Base-by-base conservation (phyloP, 371 early-diverging fungal species). In the Zopfochytrium polystomum region DNA sequence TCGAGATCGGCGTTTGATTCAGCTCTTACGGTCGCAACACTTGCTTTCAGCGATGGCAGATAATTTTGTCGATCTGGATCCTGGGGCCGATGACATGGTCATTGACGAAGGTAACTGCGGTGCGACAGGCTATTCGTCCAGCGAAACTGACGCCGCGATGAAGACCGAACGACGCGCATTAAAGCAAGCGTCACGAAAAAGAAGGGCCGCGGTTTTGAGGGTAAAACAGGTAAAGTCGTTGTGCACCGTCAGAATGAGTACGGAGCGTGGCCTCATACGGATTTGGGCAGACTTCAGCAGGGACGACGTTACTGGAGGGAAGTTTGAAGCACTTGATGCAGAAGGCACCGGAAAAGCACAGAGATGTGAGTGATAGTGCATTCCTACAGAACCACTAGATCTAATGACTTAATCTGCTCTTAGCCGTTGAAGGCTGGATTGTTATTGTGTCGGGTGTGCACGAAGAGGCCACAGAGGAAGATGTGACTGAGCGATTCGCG, bases 401-500 rank as follows among this genome's bases (percentile, higher is more conserved):
- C 31, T 46, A 25, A 13, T 1, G 2, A 13, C 25, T 25, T 48
- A 20, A 2, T 48, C 7, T 44, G 27, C 4, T 7, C 22, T 9
- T 23, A 80, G 79, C 98, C 23, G 81, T 95, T 48, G 96, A 97
- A 71, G 98, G 98, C 33, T 97, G 94, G 95, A 90, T 95, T 54
- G 72, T 97, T 6, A 68, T 94, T 48, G 88, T 90, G 11, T 92
- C 93, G 3, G 89, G 89, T 26, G 80, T 97, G 30, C 92, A 97
- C 74, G 93, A 93, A 70, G 98, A 97, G 70, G 89, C 93, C 1
- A 86, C 88, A 18, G 98, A 95, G 63, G 98, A 97, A 31, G 88
- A 90, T 32, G 76, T 97, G 54, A 77, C 73, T 26, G 98, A 97
- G 67, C 77, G 80, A 60, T 94, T 94, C 69, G 81, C 86, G 46